Evolutionary conservation across 331 rosid species (phyloP), one percentile per base, ranked within the genome.

Genomic region (Phaseolus coccineus): DNA sequence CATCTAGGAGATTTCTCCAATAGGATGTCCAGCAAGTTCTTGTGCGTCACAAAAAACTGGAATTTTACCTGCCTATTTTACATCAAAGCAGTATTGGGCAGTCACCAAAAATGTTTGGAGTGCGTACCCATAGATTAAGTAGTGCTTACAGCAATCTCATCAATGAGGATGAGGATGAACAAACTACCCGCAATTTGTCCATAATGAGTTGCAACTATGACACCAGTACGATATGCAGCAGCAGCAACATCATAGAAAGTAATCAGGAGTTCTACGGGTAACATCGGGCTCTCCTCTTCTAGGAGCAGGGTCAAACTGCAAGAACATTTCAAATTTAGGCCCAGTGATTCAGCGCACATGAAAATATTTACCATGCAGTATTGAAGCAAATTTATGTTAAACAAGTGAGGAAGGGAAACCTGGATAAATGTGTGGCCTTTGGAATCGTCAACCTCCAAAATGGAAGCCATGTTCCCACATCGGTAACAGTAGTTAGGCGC

Each of bases 251-350:
- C 75, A 96, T 74, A 96, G 84, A 87, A 96, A 96, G 92, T 96
- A 96, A 88, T 96, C 99, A 5, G 99, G 99, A 0, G 99, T 96
- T 90, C 99, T 90, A 8, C 99, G 97, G 30, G 99, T 93, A 53
- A 96, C 99, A 77, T 96, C 99, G 0, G 99, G 99, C 82, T 96
- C 99, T 84, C 99, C 99, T 86, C 99, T 89, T 87, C 99, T 91
- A 0, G 99, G 98, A 84, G 99, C 97, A 81, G 99, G 99, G 74
- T 96, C 99, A 86, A 96, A 96, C 98, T 96, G 98, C 83, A 64
- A 77, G 46, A 81, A 27, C 25, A 66, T 56, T 72, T 69, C 73
- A 80, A 59, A 53, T 69, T 80, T 79, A 73, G 6, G 69, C 47
- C 51, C 46, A 74, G 19, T 37, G 24, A 42, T 77, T 13, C 76